phyloP scores from a whole-genome alignment of 2,329 filamentous ascomycete genomes.

The Exserohilum rostratum region DNA sequence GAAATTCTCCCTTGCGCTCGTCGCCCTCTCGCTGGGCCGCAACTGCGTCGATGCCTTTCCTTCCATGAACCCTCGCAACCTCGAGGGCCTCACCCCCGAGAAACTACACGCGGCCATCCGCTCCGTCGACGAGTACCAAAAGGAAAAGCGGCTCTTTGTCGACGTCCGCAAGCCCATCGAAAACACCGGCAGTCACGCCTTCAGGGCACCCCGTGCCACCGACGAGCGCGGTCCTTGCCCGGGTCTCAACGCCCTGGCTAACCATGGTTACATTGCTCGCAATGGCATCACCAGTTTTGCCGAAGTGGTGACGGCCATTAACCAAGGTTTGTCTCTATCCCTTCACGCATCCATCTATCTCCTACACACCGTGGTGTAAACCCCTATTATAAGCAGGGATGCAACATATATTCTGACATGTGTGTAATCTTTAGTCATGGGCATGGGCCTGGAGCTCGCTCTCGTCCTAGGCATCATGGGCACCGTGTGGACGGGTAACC shows the following conservation, averaged over 20 bases:
- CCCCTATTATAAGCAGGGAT: neutral
- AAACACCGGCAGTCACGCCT: constrained; percentile 28
- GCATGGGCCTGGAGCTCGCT: constrained; percentile 54
- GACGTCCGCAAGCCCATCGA: constrained; percentile 38
- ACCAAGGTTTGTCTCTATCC: constrained; percentile 49
- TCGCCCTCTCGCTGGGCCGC: constrained; percentile 14
- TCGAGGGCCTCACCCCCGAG: constrained; percentile 18
- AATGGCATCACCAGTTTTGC: constrained; percentile 50
- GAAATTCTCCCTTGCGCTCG: constrained; percentile 19
- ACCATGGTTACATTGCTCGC: constrained; percentile 40
- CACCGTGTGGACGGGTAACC: constrained; percentile 58
- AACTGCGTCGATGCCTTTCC: constrained; percentile 23
- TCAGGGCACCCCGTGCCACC: constrained; percentile 42
- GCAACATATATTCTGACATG: neutral
- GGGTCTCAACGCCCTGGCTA: constrained; percentile 51
- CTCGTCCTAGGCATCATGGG: constrained; percentile 52
- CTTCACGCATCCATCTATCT: neutral
- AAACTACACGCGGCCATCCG: constrained; percentile 17
- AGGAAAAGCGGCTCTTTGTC: constrained; percentile 20
- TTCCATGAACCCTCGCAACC: constrained; percentile 4
- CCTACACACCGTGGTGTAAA: neutral
- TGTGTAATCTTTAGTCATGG: constrained; percentile 43
- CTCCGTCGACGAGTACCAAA: constrained; percentile 15
- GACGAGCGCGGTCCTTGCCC: constrained; percentile 54
- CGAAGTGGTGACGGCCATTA: constrained; percentile 51